phyloP scores from a whole-genome alignment of 805 yeast species.

The Kazachstania kunashirensis region DNA sequence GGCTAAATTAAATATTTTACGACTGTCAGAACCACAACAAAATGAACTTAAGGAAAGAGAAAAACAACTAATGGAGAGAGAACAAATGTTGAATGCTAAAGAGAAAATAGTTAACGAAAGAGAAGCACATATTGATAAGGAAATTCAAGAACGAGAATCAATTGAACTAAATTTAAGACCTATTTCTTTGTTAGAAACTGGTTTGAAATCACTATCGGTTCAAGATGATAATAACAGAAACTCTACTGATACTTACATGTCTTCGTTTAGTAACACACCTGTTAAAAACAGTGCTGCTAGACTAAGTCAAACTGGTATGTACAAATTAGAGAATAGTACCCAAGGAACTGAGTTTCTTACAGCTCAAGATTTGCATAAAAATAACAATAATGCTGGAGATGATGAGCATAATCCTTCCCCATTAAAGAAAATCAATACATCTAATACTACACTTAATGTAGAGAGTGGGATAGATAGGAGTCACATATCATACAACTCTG shows the following conservation, averaged over 20 bases:
- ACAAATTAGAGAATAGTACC: slow-evolving; percentile 22
- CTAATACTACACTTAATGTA: neutral
- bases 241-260: slow-evolving; percentile 17
- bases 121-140: slow-evolving; percentile 8
- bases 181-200: slow-evolving; percentile 15
- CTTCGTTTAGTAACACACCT: slow-evolving; percentile 23
- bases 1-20: slow-evolving; percentile 18
- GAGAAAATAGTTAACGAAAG: slow-evolving; percentile 9
- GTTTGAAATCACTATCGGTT: slow-evolving; percentile 12
- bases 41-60: slow-evolving; percentile 14
- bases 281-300: slow-evolving; percentile 11
- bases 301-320: slow-evolving; percentile 17
- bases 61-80: slow-evolving; percentile 8
- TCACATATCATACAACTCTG: neutral
- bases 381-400: neutral
- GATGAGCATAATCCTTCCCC: neutral
- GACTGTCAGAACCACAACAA: slow-evolving; percentile 22
- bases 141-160: slow-evolving; percentile 7
- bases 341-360: slow-evolving; percentile 22
- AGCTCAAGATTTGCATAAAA: slow-evolving; percentile 17
- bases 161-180: slow-evolving; percentile 14
- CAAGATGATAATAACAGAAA: slow-evolving; percentile 8
- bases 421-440: neutral
- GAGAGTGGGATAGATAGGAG: neutral
- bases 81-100: slow-evolving; percentile 4